phyloP scores from a whole-genome alignment of 768 basidiomycete genomes.

The Cystobasidium ongulense region DNA sequence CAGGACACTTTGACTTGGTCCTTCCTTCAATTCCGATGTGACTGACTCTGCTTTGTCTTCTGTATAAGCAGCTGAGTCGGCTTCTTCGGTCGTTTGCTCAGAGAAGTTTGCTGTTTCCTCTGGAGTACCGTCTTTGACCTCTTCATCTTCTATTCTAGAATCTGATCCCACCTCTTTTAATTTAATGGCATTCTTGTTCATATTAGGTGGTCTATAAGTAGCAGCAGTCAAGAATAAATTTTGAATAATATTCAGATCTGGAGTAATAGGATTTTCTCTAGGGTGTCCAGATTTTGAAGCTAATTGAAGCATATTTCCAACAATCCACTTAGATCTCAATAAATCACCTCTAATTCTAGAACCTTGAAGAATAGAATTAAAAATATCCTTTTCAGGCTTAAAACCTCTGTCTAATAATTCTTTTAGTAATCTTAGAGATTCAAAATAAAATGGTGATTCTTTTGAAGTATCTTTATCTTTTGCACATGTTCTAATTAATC shows the following conservation, averaged over 20 bases:
- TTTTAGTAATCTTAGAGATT: slow-evolving; percentile 72
- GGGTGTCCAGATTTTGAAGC: neutral
- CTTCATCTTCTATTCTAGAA: neutral
- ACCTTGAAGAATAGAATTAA: slow-evolving; percentile 77
- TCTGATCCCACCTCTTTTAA: neutral
- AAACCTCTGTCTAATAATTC: slow-evolving; percentile 66
- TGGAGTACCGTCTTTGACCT: neutral
- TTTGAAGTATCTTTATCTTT: slow-evolving; percentile 48
- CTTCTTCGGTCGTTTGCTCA: neutral
- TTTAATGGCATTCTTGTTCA: neutral
- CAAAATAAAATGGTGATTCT: slow-evolving; percentile 50
- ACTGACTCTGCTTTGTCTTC: too few species aligned
- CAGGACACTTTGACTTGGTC: too few species aligned
- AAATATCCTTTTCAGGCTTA: slow-evolving; percentile 60
- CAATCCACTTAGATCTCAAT: slow-evolving; percentile 72
- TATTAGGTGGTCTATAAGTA: neutral
- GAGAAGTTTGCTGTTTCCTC: neutral
- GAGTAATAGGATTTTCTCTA: slow-evolving; percentile 4
- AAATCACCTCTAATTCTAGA: slow-evolving; percentile 81
- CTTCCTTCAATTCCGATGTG: neutral
- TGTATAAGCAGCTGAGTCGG: neutral
- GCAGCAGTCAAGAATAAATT: slow-evolving; percentile 18
- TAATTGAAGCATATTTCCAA: slow-evolving; percentile 67
- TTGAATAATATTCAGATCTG: neutral
- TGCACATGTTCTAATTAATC: slow-evolving; percentile 72